Conservation (phyloP, 352 stramenopile species). For the Phytophthora pini region DNA sequence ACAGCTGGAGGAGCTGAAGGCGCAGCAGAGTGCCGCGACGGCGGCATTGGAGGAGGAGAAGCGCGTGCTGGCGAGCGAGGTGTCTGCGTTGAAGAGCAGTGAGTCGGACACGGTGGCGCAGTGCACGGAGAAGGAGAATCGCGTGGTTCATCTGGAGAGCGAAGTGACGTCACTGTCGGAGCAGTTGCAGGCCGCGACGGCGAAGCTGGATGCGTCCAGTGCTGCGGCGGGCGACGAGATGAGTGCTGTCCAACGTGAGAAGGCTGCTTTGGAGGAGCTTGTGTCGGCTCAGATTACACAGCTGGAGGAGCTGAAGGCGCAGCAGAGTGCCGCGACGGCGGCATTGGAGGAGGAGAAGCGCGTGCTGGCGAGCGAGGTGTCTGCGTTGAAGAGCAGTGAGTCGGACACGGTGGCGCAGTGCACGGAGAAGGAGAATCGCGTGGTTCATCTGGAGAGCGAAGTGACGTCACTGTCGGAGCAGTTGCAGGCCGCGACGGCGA, state of each 20-base stretch:
- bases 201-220: slow-evolving; percentile 25
- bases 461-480: slow-evolving; percentile 5
- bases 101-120: slow-evolving; percentile 6
- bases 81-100: slow-evolving; percentile 11
- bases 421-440: slow-evolving; percentile 16
- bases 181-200: slow-evolving; percentile 9
- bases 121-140: slow-evolving; percentile 16
- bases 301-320: slow-evolving; percentile 15
- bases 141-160: slow-evolving; percentile 12
- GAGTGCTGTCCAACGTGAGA: slow-evolving; percentile 25
- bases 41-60: slow-evolving; percentile 18
- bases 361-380: slow-evolving; percentile 30
- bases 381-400: slow-evolving; percentile 21
- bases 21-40: slow-evolving; percentile 10
- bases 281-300: slow-evolving; percentile 17
- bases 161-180: slow-evolving; percentile 10
- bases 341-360: slow-evolving; percentile 35
- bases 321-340: slow-evolving; percentile 20
- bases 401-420: slow-evolving; percentile 13
- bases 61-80: slow-evolving; percentile 12
- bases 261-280: slow-evolving; percentile 19
- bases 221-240: slow-evolving; percentile 31
- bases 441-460: slow-evolving; percentile 23
- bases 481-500: slow-evolving; percentile 6
- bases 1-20: slow-evolving; percentile 8